phyloP scores from a whole-genome alignment of 176 grass and related monocot genomes.

The Eragrostis curvula region DNA sequence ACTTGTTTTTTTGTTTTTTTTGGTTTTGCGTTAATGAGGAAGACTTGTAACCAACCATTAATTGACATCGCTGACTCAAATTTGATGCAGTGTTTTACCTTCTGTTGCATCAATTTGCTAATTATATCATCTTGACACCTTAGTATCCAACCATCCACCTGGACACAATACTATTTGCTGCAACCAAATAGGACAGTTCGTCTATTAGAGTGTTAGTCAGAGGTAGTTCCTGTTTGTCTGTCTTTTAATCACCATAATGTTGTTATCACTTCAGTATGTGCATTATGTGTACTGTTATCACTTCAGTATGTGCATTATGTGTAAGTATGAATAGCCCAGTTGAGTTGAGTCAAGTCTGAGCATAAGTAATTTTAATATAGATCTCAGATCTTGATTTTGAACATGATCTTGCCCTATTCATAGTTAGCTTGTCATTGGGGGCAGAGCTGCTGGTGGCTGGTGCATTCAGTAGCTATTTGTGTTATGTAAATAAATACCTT shows the following conservation, averaged over 20 bases:
- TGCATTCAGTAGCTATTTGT: conserved; percentile 12
- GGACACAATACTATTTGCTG: background rate
- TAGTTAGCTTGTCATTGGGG: background rate
- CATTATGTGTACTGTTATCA: conserved; percentile 14
- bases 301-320: conserved; percentile 13
- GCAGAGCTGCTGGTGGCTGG: background rate
- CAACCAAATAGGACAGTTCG: conserved; percentile 10
- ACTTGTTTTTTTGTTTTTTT: conserved; percentile 5
- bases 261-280: conserved; percentile 15
- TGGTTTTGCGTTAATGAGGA: conserved; percentile 16
- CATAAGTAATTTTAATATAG: conserved; percentile 11
- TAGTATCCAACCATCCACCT: background rate
- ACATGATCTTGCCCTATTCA: background rate
- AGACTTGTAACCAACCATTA: background rate
- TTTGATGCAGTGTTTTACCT: background rate
- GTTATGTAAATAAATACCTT: conserved; percentile 15
- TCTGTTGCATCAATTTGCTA: background rate
- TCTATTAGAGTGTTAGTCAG: background rate
- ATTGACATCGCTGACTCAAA: background rate
- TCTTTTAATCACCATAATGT: conserved; percentile 12
- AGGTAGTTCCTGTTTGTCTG: background rate
- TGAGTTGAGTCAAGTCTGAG: background rate
- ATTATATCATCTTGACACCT: background rate
- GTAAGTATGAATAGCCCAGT: conserved; percentile 10
- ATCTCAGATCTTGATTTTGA: conserved; percentile 18